Evolutionary conservation across 805 yeast species (phyloP).

Genomic region (Candida wancherniae): DNA sequence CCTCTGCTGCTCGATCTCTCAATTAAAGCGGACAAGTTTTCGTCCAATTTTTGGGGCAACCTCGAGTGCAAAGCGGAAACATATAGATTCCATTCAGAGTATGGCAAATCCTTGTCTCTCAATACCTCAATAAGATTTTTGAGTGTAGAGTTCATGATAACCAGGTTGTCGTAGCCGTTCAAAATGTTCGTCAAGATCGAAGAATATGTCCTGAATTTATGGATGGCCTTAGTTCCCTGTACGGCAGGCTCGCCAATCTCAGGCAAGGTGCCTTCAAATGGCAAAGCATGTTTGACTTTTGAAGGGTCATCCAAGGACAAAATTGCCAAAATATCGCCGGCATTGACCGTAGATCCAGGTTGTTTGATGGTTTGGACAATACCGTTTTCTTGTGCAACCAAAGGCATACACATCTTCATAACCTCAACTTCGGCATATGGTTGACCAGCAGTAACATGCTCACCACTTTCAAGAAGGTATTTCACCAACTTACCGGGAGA

Average conservation of each 20-base stretch:
- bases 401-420: constrained; percentile 99
- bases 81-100: constrained; percentile 83
- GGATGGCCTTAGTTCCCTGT: constrained; percentile 79
- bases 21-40: constrained; percentile 56
- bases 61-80: constrained; percentile 91
- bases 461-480: constrained; percentile 92
- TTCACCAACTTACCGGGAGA: constrained; percentile 98
- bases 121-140: constrained; percentile 66
- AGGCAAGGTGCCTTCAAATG: constrained; percentile 91
- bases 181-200: constrained; percentile 72
- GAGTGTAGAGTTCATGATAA: constrained; percentile 81
- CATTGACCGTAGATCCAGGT: constrained; percentile 95
- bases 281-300: constrained; percentile 93
- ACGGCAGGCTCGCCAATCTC: constrained; percentile 78
- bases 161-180: constrained; percentile 92
- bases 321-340: constrained; percentile 96
- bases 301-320: constrained; percentile 94
- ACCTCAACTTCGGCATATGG: constrained; percentile 98
- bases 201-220: constrained; percentile 58
- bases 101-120: constrained; percentile 80
- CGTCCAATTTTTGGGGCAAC: constrained; percentile 73
- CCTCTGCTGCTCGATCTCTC: constrained; percentile 60
- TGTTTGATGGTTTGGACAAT: constrained; percentile 87
- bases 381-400: constrained; percentile 92
- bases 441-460: constrained; percentile 85